Conservation (phyloP, 805 yeast genomes). For the Sporopachydermia lactativora region DNA sequence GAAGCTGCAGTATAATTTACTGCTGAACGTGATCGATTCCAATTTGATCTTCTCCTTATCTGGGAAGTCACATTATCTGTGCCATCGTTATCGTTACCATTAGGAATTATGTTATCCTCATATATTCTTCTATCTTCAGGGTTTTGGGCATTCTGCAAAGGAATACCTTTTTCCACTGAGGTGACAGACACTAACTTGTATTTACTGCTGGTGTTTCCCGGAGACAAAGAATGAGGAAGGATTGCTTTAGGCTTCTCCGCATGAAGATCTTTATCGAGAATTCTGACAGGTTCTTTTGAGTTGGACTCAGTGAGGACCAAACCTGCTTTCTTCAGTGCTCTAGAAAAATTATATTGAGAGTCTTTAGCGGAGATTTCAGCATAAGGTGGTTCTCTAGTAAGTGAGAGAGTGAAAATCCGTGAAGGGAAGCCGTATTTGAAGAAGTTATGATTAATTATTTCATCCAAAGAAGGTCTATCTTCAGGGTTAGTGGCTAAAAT, state of each 20-base stretch:
- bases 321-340: conserved; percentile 52
- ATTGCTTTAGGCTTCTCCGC: conserved; percentile 55
- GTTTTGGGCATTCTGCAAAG: not conserved
- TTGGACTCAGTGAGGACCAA: conserved; percentile 20
- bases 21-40: conserved; percentile 26
- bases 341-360: conserved; percentile 52
- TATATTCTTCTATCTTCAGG: not conserved
- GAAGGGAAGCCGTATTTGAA: conserved; percentile 73
- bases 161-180: conserved; percentile 3
- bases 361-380: conserved; percentile 40
- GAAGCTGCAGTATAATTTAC: conserved; percentile 17
- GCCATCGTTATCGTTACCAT: conserved; percentile 13
- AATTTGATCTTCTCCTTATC: conserved; percentile 26
- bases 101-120: too few relatives aligned
- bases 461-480: conserved; percentile 67
- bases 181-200: conserved; percentile 34
- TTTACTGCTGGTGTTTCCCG: conserved; percentile 80
- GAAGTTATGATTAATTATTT: conserved; percentile 74
- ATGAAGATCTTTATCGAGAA: conserved; percentile 52
- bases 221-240: conserved; percentile 82
- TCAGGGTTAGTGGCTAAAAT: conserved; percentile 67
- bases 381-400: conserved; percentile 48
- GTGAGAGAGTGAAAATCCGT: conserved; percentile 44
- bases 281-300: conserved; percentile 51
- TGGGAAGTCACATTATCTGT: conserved; percentile 12